Base-by-base conservation (phyloP, 1,284 basidiomycete genomes). In the Malassezia psittaci region DNA sequence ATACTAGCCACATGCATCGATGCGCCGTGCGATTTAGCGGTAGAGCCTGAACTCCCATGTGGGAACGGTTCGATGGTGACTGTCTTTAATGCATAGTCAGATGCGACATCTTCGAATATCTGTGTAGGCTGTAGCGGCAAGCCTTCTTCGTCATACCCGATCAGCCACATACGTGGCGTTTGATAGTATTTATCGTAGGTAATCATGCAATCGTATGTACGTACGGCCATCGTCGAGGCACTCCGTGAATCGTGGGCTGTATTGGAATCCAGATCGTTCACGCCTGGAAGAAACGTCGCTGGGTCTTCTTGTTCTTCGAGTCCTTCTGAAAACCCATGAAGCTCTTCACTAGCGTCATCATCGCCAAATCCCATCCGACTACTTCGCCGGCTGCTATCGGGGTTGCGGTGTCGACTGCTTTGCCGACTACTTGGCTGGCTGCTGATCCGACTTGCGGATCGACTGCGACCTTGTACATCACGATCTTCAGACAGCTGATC, bases 191-290 rank as follows among this genome's bases (percentile, higher is more conserved):
- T 98, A 82, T 98, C 93, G 78, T 98, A 98, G 37, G 88, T 90
- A 79, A 99, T 98, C 83, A 96, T 88, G 74, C 96, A 94, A 77
- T 99, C 94, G 80, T 99, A 99, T 19, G 91, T 98, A 68, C 93
- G 83, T 42, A 98, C 42, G 9, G 51, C 42, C 38, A 18, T 32
- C 13, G 40, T 16, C 15, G 15, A n/a, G 12, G 21, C 9, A 16
- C 21, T 9, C 32, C 19, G 9, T 9, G 21, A 34, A 29, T 12
- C 34, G 33, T 43, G 34, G 42, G 5, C 10, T 32, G 41, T 12
- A 19, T 13, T 24, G 10, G 32, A 15, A 7, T n/a, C 16, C 24
- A 15, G 9, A 50, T 11, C 18, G n/a, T 42, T 21, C 7, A 29
- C 24, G 33, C 42, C 16, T n/a, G 51, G 34, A 15, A 39, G 15